Evolutionary conservation across 345 rosid genomes (phyloP).

Genomic region (Eucalyptus cloeziana): DNA sequence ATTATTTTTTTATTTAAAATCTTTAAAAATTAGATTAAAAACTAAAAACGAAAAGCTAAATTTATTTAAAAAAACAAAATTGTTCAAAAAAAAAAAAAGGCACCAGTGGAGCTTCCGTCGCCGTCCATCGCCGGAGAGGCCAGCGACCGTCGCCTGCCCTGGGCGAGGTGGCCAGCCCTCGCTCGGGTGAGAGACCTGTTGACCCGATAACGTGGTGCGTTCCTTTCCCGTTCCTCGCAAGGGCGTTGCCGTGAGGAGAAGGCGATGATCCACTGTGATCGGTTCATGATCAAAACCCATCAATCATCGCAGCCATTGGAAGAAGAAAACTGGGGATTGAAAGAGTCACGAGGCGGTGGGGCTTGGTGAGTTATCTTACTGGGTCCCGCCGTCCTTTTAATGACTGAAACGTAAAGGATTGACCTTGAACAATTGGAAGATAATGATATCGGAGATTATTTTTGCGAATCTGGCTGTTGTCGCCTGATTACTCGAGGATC

Average conservation of each 20-base stretch:
- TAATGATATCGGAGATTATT: not conserved
- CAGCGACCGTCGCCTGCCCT: too few species aligned
- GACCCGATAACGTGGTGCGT: not conserved
- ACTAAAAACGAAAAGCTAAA: too few species aligned
- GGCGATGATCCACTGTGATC: not conserved
- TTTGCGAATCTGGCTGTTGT: accelerated
- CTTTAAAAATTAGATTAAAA: too few species aligned
- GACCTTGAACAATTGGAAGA: accelerated
- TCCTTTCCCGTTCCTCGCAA: not conserved
- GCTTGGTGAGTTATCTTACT: accelerated
- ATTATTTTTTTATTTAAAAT: too few species aligned
- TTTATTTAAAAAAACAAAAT: too few species aligned
- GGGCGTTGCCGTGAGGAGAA: not conserved
- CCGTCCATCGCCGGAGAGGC: too few species aligned
- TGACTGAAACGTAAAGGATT: accelerated
- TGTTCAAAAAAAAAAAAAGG: too few species aligned
- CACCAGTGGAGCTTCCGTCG: too few species aligned
- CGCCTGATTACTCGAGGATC: not conserved
- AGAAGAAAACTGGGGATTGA: not conserved
- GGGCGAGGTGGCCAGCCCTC: too few species aligned
- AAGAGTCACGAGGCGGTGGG: not conserved
- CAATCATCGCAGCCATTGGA: not conserved
- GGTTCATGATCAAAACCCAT: not conserved
- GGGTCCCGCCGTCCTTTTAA: accelerated
- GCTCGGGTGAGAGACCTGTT: not conserved